phyloP scores from a whole-genome alignment of 2,329 filamentous ascomycete species.

The Exophiala xenobiotica region DNA sequence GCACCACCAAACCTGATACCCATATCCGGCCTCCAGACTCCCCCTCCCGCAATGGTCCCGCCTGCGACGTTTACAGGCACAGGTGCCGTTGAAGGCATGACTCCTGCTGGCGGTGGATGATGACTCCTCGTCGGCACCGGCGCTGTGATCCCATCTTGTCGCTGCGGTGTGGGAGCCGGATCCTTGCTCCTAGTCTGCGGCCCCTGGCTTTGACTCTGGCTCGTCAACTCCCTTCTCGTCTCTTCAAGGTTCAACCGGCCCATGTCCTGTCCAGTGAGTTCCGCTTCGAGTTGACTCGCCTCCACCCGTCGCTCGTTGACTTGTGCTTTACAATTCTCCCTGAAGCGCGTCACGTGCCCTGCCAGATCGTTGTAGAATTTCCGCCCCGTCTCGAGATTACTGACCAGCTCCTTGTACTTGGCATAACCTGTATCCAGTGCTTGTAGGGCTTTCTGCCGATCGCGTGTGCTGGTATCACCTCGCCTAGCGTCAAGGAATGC shows the following conservation, averaged over 20 bases:
- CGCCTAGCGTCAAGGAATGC: conserved; percentile 72
- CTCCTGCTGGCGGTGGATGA: conserved; percentile 50
- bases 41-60: conserved; percentile 37
- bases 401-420: conserved; percentile 94
- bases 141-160: conserved; percentile 41
- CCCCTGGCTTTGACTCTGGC: conserved; percentile 35
- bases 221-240: conserved; percentile 43
- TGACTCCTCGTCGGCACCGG: conserved; percentile 47
- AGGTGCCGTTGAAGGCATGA: conserved; percentile 40
- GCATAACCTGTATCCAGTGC: conserved; percentile 86
- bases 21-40: conserved; percentile 77
- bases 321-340: conserved; percentile 77
- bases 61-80: conserved; percentile 18
- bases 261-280: conserved; percentile 59
- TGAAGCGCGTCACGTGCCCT: conserved; percentile 79
- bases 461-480: conserved; percentile 62
- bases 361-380: conserved; percentile 98
- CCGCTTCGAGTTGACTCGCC: conserved; percentile 74
- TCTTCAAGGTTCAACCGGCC: conserved; percentile 53
- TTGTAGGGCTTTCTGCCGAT: conserved; percentile 84
- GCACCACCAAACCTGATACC: conserved; percentile 71
- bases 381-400: conserved; percentile 82
- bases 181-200: conserved; percentile 17
- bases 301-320: conserved; percentile 78
- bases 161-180: conserved; percentile 36